A percentile compares a stretch with the other conserved stretches of the same genome.
These are phyloP conservation scores for Yamadazyma laniorum DNA, from an alignment of 805 yeast species.

Conservation along the genomic window DNA sequence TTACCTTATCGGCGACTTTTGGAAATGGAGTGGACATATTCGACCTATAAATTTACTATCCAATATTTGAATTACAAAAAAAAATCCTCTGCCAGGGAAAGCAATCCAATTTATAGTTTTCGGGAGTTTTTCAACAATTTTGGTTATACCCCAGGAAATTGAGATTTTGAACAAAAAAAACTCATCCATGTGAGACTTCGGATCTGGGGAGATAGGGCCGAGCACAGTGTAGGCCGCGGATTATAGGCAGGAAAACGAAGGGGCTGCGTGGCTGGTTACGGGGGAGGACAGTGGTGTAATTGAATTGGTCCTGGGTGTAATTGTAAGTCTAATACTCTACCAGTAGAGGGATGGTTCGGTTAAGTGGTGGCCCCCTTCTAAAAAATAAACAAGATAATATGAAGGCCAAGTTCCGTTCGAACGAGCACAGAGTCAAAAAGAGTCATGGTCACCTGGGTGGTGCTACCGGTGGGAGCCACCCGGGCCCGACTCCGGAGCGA, in stretches of 20 bases:
- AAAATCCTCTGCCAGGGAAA: conserved; percentile 12
- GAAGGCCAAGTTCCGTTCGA: conserved; percentile 3
- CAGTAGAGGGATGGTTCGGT: too few relatives aligned
- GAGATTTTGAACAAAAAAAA: too few relatives aligned
- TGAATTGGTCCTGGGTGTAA: too few relatives aligned
- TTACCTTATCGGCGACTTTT: conserved; percentile 38
- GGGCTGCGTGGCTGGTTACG: too few relatives aligned
- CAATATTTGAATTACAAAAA: too few relatives aligned
- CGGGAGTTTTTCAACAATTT: background rate
- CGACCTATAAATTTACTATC: background rate
- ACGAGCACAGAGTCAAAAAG: conserved; percentile 3
- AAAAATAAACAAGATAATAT: too few relatives aligned
- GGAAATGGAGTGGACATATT: conserved; percentile 47
- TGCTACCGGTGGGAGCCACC: background rate
- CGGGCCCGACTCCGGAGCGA: conserved; percentile 3
- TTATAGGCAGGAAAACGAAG: too few relatives aligned
- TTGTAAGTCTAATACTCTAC: too few relatives aligned
- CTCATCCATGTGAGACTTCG: conserved; percentile 7
- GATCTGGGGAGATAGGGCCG: background rate
- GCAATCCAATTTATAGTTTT: conserved; percentile 16
- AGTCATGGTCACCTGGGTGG: too few relatives aligned
- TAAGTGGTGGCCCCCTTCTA: too few relatives aligned
- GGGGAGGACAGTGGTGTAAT: too few relatives aligned
- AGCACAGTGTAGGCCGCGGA: too few relatives aligned
- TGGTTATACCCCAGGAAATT: conserved; percentile 11